These are phyloP conservation scores for Suhomyces atakaporum DNA, from an alignment of 1,139 yeast species.

Conservation along the genomic window DNA sequence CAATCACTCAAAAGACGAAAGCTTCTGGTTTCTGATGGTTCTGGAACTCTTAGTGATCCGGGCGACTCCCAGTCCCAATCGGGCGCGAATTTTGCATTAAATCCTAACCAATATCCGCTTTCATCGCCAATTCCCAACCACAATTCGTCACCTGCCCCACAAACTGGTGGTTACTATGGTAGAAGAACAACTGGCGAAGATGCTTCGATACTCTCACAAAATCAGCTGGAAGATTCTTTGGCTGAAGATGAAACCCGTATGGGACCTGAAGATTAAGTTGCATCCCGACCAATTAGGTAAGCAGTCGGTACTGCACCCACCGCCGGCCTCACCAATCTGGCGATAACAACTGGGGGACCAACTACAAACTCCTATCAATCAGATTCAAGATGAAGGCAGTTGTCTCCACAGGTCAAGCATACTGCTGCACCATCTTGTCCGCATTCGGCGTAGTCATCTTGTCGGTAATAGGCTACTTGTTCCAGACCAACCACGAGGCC, in stretches of 20 bases:
- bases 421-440: slow-evolving; percentile 92
- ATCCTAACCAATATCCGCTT: slow-evolving; percentile 1
- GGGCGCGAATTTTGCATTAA: slow-evolving; percentile 1
- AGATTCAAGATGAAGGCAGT: slow-evolving; percentile 27
- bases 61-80: background rate
- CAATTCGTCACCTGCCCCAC: slow-evolving; percentile 8
- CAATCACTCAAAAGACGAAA: slow-evolving; percentile 26
- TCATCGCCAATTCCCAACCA: slow-evolving; percentile 9
- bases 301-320: too few relatives aligned
- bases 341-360: background rate
- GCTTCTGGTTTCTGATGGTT: slow-evolving; percentile 9
- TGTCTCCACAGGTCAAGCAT: slow-evolving; percentile 70
- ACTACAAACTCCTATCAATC: background rate
- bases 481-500: slow-evolving; percentile 79
- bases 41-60: background rate
- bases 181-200: background rate
- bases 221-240: too few relatives aligned
- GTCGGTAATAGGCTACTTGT: slow-evolving; percentile 79
- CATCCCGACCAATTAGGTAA: too few relatives aligned
- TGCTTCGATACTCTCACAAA: background rate
- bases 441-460: slow-evolving; percentile 89
- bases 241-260: too few relatives aligned
- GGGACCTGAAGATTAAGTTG: too few relatives aligned
- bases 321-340: background rate
- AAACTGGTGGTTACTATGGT: background rate